These are phyloP conservation scores for Yamagishiella unicocca DNA, from an alignment of 139 green algal species.

Conservation along the genomic window DNA sequence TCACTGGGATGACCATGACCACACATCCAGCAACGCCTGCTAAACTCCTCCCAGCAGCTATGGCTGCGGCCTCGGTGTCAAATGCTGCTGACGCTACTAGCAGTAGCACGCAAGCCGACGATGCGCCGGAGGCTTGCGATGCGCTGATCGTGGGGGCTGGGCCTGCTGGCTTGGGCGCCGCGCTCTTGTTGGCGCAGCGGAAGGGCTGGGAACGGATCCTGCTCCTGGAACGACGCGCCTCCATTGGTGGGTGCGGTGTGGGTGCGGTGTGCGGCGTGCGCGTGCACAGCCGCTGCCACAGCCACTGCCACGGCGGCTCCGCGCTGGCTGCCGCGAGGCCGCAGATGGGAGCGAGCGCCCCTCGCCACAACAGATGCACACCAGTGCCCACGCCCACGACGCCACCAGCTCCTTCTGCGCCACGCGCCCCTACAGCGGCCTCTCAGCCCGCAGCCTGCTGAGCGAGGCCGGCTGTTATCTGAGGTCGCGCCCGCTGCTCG, in stretches of 20 bases:
- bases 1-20: too few relatives aligned
- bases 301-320: not conserved
- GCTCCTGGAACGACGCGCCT: not conserved
- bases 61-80: too few relatives aligned
- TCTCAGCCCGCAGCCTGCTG: not conserved
- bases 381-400: too few relatives aligned
- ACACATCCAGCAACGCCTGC: too few relatives aligned
- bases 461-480: not conserved
- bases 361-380: too few relatives aligned
- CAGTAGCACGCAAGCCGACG: too few relatives aligned
- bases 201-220: conserved; percentile 31
- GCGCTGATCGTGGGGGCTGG: conserved; percentile 34
- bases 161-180: conserved; percentile 2
- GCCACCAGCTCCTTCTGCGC: too few relatives aligned
- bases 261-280: not conserved
- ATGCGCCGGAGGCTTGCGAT: conserved; percentile 3
- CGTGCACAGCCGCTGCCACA: not conserved
- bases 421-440: not conserved
- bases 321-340: not conserved
- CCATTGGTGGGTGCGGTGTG: not conserved
- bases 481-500: not conserved
- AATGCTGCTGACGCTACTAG: too few relatives aligned
- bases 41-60: too few relatives aligned
- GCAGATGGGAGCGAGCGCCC: too few relatives aligned
- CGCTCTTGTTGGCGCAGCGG: conserved; percentile 20